phyloP scores from a whole-genome alignment of 2,329 filamentous ascomycete genomes.

The Pseudogymnoascus sp. region DNA sequence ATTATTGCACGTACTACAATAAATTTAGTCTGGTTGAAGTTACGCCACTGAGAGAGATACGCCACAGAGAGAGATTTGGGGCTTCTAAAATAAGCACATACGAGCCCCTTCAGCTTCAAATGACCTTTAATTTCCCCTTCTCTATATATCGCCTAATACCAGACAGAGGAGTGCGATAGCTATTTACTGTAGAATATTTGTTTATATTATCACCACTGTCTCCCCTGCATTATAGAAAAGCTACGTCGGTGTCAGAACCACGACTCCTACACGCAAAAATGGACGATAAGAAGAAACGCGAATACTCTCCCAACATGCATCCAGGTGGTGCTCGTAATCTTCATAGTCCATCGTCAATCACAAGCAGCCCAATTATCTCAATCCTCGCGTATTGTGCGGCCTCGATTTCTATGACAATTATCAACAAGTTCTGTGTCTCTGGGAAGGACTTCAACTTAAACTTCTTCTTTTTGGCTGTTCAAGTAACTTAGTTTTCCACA shows the following conservation, averaged over 20 bases:
- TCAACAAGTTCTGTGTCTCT: slow-evolving; percentile 93
- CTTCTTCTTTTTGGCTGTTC: slow-evolving; percentile 80
- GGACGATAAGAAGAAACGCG: slow-evolving; percentile 84
- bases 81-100: neutral
- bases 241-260: neutral
- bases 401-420: slow-evolving; percentile 97
- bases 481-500: slow-evolving; percentile 52
- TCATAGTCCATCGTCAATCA: slow-evolving; percentile 29
- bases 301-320: slow-evolving; percentile 63
- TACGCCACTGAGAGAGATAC: no score
- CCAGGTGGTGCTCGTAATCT: slow-evolving; percentile 31
- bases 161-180: neutral
- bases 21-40: no score
- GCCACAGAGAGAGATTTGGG: no score
- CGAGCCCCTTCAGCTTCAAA: neutral
- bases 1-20: no score
- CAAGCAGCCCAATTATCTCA: slow-evolving; percentile 66
- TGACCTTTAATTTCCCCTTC: neutral
- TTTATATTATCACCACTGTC: neutral
- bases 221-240: neutral
- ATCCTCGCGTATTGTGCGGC: slow-evolving; percentile 81
- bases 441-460: slow-evolving; percentile 83
- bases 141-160: neutral
- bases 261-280: slow-evolving; percentile 39
- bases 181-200: neutral